phyloP scores from a whole-genome alignment of 495 filamentous ascomycete genomes.

The Podospora comata region DNA sequence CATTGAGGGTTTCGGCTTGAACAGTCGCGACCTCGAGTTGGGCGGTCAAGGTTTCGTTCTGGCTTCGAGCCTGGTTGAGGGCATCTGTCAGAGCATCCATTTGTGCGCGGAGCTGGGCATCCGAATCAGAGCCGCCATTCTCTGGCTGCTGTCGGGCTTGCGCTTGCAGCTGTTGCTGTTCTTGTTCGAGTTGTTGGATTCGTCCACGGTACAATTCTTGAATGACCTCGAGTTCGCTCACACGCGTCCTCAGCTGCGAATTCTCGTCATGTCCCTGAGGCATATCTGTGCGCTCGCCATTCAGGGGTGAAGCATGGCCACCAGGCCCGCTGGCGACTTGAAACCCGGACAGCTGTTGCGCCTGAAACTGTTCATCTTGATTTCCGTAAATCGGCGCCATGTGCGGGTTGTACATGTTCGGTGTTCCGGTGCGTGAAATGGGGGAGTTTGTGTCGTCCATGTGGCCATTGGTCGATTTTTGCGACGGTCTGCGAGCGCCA shows the following conservation, averaged over 20 bases:
- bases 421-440: slow-evolving; percentile 81
- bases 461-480: slow-evolving; percentile 63
- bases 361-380: slow-evolving; percentile 60
- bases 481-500: slow-evolving; percentile 60
- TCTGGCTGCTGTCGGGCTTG: slow-evolving; percentile 59
- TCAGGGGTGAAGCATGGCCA: slow-evolving; percentile 63
- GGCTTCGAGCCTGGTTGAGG: slow-evolving; percentile 34
- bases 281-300: slow-evolving; percentile 68
- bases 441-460: slow-evolving; percentile 81
- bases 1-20: slow-evolving; percentile 45
- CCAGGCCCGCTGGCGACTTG: slow-evolving; percentile 45
- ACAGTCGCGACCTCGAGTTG: neutral
- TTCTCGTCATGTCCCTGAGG: slow-evolving; percentile 71
- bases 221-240: slow-evolving; percentile 91
- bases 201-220: slow-evolving; percentile 90
- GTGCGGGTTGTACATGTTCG: slow-evolving; percentile 60
- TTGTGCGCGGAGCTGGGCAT: slow-evolving; percentile 5
- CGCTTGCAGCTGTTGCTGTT: slow-evolving; percentile 52
- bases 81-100: slow-evolving; percentile 26
- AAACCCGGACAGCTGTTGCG: slow-evolving; percentile 40
- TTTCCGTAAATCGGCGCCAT: slow-evolving; percentile 67
- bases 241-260: slow-evolving; percentile 79
- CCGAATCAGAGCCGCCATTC: neutral
- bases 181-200: slow-evolving; percentile 79
- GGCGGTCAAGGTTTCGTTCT: slow-evolving; percentile 36